Evolutionary conservation across 1,139 yeast genomes (phyloP).

Genomic region (Suhomyces wounanorum): DNA sequence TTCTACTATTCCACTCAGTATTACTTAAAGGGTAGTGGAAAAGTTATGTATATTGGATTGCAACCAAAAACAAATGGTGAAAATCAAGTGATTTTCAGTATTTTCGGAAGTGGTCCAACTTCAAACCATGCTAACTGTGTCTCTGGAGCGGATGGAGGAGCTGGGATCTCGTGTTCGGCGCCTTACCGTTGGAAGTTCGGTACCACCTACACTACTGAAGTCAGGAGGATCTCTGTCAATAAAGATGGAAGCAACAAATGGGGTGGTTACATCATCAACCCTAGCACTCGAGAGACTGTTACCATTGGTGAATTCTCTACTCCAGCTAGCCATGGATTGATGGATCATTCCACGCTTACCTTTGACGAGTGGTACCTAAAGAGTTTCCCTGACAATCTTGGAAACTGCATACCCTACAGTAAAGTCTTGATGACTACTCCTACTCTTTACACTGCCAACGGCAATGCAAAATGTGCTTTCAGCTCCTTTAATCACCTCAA

Average conservation of each 20-base stretch:
- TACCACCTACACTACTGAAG: slow-evolving; percentile 5
- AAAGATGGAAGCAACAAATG: slow-evolving; percentile 7
- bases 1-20: background rate
- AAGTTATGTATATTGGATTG: slow-evolving; percentile 2
- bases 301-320: background rate
- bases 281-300: background rate
- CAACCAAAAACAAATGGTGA: background rate
- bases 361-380: background rate
- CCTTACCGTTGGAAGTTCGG: slow-evolving; percentile 8
- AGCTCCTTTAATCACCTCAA: background rate
- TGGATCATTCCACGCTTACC: background rate
- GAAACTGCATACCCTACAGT: background rate
- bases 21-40: background rate
- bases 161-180: slow-evolving; percentile 7
- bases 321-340: background rate
- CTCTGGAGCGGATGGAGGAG: slow-evolving; percentile 5
- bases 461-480: background rate
- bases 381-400: background rate
- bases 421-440: background rate
- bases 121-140: slow-evolving; percentile 1
- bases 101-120: slow-evolving; percentile 5
- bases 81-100: slow-evolving; percentile 2
- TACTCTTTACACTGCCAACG: background rate
- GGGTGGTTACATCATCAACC: slow-evolving; percentile 7
- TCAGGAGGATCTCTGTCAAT: background rate